Base-by-base conservation (phyloP, 163 green algal species). In the Trebouxiophyceae sp. region DNA sequence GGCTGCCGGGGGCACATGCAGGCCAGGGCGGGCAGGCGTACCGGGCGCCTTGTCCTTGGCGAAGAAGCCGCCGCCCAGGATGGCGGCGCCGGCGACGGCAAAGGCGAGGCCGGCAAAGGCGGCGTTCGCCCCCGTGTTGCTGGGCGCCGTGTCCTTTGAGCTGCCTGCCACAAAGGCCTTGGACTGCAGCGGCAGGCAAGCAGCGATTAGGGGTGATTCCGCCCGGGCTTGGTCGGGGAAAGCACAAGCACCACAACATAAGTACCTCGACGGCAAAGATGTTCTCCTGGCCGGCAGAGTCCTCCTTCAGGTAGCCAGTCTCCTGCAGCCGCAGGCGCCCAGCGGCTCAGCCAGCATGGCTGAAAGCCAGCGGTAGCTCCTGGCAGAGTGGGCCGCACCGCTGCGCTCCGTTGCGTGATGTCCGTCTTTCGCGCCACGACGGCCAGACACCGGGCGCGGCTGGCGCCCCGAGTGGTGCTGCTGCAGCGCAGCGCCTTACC, bases 201-300 rank as follows among this genome's bases (percentile, higher is more conserved):
- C 39, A 50, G 12, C 39, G 16, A 50, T 16, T 50, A 8, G 16
- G 39, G 12, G 12, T 50, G 8, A 50, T 50, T 50, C 12, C 39
- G 16, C 39, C 39, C 39, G 16, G 39, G 8, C 12, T 50, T n/a
- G 39, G 12, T n/a, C 16, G 39, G 16, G 39, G 16, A 16, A 50
- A n/a, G 12, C 8, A 50, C 39, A 50, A 50, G 39, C 16, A 28
- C 20, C 20, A 26, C 20, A 58, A 28, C 22, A 26, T 58, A 3
- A 8, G 50, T 19, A 76, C 69, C 76, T 87, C 78, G 2, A 87
- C 77, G 45, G 78, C 78, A 66, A 86, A 87, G 0, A 87, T 81
- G 66, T 87, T 87, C 47, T 75, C 79, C 67, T 87, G 81, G 2
- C 81, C 81, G 29, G 81, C 81, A 54, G 79, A 84, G 59, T 87